phyloP scores from a whole-genome alignment of 2,329 filamentous ascomycete genomes.

The Paecilomyces fulvus region DNA sequence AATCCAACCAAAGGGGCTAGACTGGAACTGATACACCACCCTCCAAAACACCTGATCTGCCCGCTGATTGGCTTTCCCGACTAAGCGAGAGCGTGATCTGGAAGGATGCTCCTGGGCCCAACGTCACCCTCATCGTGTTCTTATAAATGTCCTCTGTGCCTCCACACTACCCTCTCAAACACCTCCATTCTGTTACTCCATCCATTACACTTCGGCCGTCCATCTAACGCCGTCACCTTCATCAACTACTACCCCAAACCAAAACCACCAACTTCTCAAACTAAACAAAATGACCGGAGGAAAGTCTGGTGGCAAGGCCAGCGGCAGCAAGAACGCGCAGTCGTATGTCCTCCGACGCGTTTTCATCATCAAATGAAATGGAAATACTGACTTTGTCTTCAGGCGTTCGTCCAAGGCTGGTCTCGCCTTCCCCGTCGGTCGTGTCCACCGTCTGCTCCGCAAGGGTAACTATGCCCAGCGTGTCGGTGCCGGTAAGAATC shows the following conservation, averaged over 20 bases:
- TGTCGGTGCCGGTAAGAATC: conserved; percentile 75
- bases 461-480: conserved; percentile 99
- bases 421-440: conserved; percentile 96
- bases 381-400: conserved; percentile 33
- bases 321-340: conserved; percentile 97
- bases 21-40: conserved; percentile 7
- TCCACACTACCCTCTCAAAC: conserved; percentile 23
- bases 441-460: conserved; percentile 97
- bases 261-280: conserved; percentile 29
- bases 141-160: conserved; percentile 35
- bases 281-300: conserved; percentile 96
- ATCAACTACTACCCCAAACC: conserved; percentile 9
- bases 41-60: conserved; percentile 20
- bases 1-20: conserved; percentile 2
- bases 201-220: conserved; percentile 7
- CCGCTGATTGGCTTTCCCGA: conserved; percentile 32
- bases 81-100: conserved; percentile 42
- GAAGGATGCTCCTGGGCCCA: conserved; percentile 29
- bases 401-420: conserved; percentile 99
- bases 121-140: conserved; percentile 35
- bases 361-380: conserved; percentile 4
- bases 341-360: conserved; percentile 70
- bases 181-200: conserved; percentile 20
- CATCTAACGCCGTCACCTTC: conserved; percentile 13
- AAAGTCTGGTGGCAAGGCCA: conserved; percentile 99